Percentiles rank a stretch among this genome's conserved stretches.
phyloP scores from a whole-genome alignment of 352 stramenopile species.

The Phytophthora sp. region DNA sequence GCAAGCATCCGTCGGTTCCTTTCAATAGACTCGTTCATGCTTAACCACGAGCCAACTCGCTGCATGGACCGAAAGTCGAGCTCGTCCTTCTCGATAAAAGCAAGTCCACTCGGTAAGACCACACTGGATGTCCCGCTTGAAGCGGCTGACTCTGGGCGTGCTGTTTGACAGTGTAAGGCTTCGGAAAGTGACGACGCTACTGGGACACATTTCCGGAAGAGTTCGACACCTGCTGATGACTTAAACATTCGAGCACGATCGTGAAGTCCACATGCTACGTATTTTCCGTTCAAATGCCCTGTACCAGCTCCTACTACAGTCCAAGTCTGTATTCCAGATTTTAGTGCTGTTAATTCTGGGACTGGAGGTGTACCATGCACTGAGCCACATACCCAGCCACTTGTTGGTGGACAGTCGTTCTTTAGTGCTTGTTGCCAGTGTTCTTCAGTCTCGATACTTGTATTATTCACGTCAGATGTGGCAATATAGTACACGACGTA shows the following conservation, averaged over 20 bases:
- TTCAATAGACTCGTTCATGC: slow-evolving; percentile 56
- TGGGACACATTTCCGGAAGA: slow-evolving; percentile 73
- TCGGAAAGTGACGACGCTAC: slow-evolving; percentile 51
- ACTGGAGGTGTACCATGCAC: slow-evolving; percentile 46
- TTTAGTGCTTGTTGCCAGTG: slow-evolving; percentile 19
- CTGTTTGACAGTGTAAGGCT: slow-evolving; percentile 35
- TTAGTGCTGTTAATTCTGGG: slow-evolving; percentile 37
- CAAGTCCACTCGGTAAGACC: slow-evolving; percentile 43
- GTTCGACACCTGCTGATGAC: slow-evolving; percentile 62
- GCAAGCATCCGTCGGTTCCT: slow-evolving; percentile 41
- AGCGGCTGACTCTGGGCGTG: slow-evolving; percentile 1
- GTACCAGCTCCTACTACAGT: slow-evolving; percentile 57
- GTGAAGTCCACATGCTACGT: slow-evolving; percentile 64
- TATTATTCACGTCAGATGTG: slow-evolving; percentile 31
- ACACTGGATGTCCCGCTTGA: not conserved
- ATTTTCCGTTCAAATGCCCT: slow-evolving; percentile 65
- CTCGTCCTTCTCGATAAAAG: slow-evolving; percentile 49
- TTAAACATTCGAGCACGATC: slow-evolving; percentile 66
- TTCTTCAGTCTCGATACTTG: slow-evolving; percentile 12
- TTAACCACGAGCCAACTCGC: slow-evolving; percentile 67
- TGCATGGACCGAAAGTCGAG: slow-evolving; percentile 67
- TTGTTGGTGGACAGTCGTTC: slow-evolving; percentile 43
- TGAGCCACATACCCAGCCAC: slow-evolving; percentile 65
- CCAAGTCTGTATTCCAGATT: slow-evolving; percentile 72
- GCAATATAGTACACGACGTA: slow-evolving; percentile 76